Conservation (phyloP, 2,329 filamentous ascomycete species). For the Sporothrix pallida region DNA sequence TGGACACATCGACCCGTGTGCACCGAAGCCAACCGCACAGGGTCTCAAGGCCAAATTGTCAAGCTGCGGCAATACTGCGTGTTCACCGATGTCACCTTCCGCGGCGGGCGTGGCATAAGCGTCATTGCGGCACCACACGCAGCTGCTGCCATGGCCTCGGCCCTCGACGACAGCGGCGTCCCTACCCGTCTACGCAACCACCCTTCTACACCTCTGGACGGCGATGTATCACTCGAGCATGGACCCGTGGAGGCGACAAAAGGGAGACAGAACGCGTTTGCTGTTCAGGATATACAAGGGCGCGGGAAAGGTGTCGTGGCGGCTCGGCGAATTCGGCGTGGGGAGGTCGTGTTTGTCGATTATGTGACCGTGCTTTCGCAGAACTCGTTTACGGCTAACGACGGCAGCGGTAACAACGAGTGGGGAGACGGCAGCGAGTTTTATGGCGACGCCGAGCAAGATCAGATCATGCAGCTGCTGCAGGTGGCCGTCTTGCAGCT, state of each 20-base stretch:
- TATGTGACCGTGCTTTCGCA: not conserved
- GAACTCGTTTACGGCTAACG: not conserved
- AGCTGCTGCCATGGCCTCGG: not conserved
- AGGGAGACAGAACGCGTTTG: not conserved
- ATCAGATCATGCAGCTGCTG: slow-evolving; percentile 16
- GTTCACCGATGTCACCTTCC: not conserved
- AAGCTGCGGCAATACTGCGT: not conserved
- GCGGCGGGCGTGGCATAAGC: not conserved
- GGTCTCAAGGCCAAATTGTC: not conserved
- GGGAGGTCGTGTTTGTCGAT: slow-evolving; percentile 13
- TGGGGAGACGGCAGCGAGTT: not conserved
- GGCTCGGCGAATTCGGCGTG: not conserved
- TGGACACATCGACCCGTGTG: slow-evolving; percentile 3
- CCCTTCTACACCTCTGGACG: not conserved
- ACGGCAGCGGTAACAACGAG: not conserved
- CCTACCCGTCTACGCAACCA: not conserved
- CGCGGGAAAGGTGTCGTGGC: not conserved
- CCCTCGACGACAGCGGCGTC: slow-evolving; percentile 1
- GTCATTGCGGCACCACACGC: not conserved
- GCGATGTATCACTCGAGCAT: not conserved
- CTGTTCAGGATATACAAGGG: not conserved
- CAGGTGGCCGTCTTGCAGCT: slow-evolving; percentile 9
- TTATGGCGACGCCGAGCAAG: not conserved
- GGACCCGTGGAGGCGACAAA: not conserved
- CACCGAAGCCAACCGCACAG: not conserved